Conservation (phyloP, 1,139 yeast genomes). For the Saccharomyces hybrid region DNA sequence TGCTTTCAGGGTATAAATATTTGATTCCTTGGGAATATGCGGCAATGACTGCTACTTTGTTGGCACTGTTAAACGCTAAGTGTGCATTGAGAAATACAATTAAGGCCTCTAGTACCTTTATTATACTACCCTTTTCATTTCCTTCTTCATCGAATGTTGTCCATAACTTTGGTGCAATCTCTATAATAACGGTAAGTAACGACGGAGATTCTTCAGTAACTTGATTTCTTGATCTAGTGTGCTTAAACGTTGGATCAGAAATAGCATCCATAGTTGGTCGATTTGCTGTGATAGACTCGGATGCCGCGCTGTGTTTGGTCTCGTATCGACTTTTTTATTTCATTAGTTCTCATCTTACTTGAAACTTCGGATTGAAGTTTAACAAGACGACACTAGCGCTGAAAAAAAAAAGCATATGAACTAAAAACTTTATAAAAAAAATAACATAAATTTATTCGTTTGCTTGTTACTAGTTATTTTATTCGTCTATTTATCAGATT, state of each 20-base stretch:
- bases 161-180: conserved; percentile 77
- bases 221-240: conserved; percentile 18
- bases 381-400: neutral
- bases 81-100: conserved; percentile 62
- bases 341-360: neutral
- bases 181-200: conserved; percentile 68
- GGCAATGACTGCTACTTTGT: conserved; percentile 75
- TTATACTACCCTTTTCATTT: conserved; percentile 20
- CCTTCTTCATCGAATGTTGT: conserved; percentile 36
- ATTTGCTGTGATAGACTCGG: neutral
- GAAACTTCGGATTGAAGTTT: neutral
- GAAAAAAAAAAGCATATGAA: neutral
- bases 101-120: conserved; percentile 26
- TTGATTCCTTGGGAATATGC: conserved; percentile 66
- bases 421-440: neutral
- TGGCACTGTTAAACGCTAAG: conserved; percentile 73
- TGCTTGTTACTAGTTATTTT: neutral
- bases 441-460: neutral
- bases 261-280: conserved; percentile 58
- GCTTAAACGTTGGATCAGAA: conserved; percentile 54
- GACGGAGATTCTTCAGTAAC: conserved; percentile 67
- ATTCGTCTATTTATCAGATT: neutral
- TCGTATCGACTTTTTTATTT: neutral
- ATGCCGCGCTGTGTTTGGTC: neutral
- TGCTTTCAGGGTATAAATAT: conserved; percentile 56